A percentile compares a stretch with the other conserved stretches of the same genome.
Evolutionary conservation across 169 alveolate genomes (phyloP).

Genomic region (Plasmodium billcollinsi): DNA sequence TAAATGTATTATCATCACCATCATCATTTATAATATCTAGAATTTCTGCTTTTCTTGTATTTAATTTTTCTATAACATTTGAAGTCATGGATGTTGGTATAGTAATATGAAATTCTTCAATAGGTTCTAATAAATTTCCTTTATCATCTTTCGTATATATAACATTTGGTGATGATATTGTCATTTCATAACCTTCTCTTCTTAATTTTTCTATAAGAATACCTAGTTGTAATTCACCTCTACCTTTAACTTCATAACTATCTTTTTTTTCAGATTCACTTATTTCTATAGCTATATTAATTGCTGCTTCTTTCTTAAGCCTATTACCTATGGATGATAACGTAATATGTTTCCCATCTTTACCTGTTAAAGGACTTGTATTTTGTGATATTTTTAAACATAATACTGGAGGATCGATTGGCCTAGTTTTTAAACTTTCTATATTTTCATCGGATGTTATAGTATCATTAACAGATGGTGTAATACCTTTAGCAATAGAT

Average conservation of each 20-base stretch:
- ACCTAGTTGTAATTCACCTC: slow-evolving; percentile 97
- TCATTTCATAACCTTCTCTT: slow-evolving; percentile 96
- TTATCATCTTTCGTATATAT: slow-evolving; percentile 86
- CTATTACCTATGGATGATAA: slow-evolving; percentile 91
- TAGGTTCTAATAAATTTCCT: slow-evolving; percentile 90
- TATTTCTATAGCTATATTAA: slow-evolving; percentile 93
- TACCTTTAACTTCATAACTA: slow-evolving; percentile 89
- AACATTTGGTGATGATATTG: slow-evolving; percentile 92
- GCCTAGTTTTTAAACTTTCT: slow-evolving; percentile 85
- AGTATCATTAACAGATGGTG: slow-evolving; percentile 88
- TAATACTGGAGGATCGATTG: slow-evolving; percentile 95
- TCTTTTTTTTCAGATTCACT: slow-evolving; percentile 85
- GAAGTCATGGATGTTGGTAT: slow-evolving; percentile 87
- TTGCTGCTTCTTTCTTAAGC: slow-evolving; percentile 91
- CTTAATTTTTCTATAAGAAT: slow-evolving; percentile 96
- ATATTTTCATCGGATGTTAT: slow-evolving; percentile 77
- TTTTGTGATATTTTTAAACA: slow-evolving; percentile 91
- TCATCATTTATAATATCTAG: slow-evolving; percentile 70
- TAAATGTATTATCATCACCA: slow-evolving; percentile 52
- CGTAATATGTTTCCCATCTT: slow-evolving; percentile 90
- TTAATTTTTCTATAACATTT: slow-evolving; percentile 87
- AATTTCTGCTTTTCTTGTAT: slow-evolving; percentile 86
- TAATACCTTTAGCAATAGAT: slow-evolving; percentile 82
- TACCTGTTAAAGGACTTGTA: slow-evolving; percentile 94
- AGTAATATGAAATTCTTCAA: slow-evolving; percentile 88